Evolutionary conservation across 1,139 yeast genomes (phyloP), one percentile per base, ranked within the genome.

Genomic region (Geotrichum aggregatum): DNA sequence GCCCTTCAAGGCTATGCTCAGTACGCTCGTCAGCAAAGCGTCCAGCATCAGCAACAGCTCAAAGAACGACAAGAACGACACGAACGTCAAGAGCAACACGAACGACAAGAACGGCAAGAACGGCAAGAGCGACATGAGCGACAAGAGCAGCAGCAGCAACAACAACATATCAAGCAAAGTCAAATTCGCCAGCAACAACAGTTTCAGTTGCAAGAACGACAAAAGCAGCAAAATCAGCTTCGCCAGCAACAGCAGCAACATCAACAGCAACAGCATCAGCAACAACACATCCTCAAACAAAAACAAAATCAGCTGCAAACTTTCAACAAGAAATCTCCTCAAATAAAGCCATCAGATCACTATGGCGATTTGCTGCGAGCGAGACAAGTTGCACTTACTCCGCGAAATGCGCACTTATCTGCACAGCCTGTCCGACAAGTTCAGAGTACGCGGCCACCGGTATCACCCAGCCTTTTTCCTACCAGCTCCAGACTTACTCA

Each of bases 161-260:
- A 52, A 26, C 59, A 52, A 45, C 55, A 40, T 42, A 54, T 43
- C 19, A 58, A 47, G 19, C 57, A 49, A 19, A 50, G 40, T 34
- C 60, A 57, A 49, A 45, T 54, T 47, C 56, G 45, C 35, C 50
- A 54, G 52, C 57, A 55, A 44, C 42, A 46, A 44, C 36, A 48
- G 38, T 3, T n/a, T n/a, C n/a, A n/a, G n/a, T n/a, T n/a, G n/a
- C n/a, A n/a, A n/a, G n/a, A 14, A 18, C 34, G 28, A 11, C 16
- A 26, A n/a, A 35, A 42, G 36, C 45, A 42, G 22, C 18, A 21
- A 2, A 6, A 33, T 5, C 36, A n/a, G 5, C 36, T 4, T n/a
- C 36, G 11, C 5, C 36, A 33, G 13, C 36, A 33, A 33, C 18
- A 4, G 11, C 36, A 33, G 13, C 14, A 13, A n/a, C 36, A 33